Percentiles rank a stretch among this genome's conserved stretches.
Conservation (phyloP, 2,329 filamentous ascomycete species). For the Aspergillus tanneri region DNA sequence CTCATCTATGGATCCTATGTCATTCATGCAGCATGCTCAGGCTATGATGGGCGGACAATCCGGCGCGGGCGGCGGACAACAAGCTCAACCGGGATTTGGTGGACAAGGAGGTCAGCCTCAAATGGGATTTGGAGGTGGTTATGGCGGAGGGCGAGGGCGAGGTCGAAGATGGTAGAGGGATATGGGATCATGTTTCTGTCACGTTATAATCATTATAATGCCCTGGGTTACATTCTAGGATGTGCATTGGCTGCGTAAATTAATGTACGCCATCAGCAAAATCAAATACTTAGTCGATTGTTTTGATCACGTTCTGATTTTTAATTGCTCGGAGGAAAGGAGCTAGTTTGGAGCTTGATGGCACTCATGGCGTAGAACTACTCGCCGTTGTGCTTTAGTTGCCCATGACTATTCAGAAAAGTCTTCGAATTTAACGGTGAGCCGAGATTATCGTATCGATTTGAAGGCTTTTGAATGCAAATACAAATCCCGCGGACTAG, state of each 20-base stretch:
- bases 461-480: no score
- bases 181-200: conserved; percentile 12
- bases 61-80: conserved; percentile 39
- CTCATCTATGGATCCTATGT: conserved; percentile 53
- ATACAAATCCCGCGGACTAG: no score
- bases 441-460: no score
- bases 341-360: no score
- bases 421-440: no score
- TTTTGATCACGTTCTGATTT: background rate
- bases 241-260: conserved; percentile 21
- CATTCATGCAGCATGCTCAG: conserved; percentile 56
- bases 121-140: conserved; percentile 43
- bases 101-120: conserved; percentile 40
- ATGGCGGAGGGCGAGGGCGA: conserved; percentile 41
- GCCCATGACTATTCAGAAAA: no score
- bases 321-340: conserved; percentile 14
- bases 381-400: no score
- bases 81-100: conserved; percentile 36
- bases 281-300: background rate
- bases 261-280: conserved; percentile 12
- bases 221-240: conserved; percentile 7
- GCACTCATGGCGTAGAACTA: no score
- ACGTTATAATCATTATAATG: conserved; percentile 17
- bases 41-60: conserved; percentile 49
- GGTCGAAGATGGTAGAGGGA: conserved; percentile 40